A percentile compares a stretch with the other conserved stretches of the same genome.
These are phyloP conservation scores for Gnomoniopsis smithogilvyi DNA, from an alignment of 2,329 filamentous ascomycete species.

Conservation along the genomic window DNA sequence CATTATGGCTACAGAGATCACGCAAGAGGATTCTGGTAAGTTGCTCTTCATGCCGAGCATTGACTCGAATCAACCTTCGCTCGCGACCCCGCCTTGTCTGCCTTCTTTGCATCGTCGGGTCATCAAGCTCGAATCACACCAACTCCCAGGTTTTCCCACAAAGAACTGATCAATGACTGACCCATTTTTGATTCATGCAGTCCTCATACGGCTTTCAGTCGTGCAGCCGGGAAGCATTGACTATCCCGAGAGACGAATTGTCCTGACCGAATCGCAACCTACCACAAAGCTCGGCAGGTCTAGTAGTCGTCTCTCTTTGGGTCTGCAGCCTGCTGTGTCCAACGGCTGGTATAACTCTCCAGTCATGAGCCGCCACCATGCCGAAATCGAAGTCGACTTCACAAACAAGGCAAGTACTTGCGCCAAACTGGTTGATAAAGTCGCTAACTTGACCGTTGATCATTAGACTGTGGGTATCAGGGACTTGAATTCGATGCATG, in stretches of 20 bases:
- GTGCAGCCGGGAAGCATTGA: conserved; percentile 5
- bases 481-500: conserved; percentile 51
- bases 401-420: conserved; percentile 38
- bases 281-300: conserved; percentile 39
- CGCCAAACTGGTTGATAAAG: background rate
- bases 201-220: conserved; percentile 19
- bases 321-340: conserved; percentile 27
- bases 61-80: background rate
- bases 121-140: background rate
- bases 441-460: conserved; percentile 25
- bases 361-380: conserved; percentile 69
- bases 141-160: background rate
- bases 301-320: conserved; percentile 34
- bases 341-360: conserved; percentile 70
- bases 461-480: conserved; percentile 40
- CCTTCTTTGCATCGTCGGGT: background rate
- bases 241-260: conserved; percentile 20
- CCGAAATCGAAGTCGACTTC: conserved; percentile 45
- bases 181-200: background rate
- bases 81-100: background rate
- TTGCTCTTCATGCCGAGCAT: background rate
- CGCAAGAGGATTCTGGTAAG: background rate
- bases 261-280: conserved; percentile 29
- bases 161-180: background rate
- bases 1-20: background rate